These are phyloP conservation scores for Cyberlindnera sargentensis DNA, from an alignment of 805 yeast species.

Conservation along the genomic window DNA sequence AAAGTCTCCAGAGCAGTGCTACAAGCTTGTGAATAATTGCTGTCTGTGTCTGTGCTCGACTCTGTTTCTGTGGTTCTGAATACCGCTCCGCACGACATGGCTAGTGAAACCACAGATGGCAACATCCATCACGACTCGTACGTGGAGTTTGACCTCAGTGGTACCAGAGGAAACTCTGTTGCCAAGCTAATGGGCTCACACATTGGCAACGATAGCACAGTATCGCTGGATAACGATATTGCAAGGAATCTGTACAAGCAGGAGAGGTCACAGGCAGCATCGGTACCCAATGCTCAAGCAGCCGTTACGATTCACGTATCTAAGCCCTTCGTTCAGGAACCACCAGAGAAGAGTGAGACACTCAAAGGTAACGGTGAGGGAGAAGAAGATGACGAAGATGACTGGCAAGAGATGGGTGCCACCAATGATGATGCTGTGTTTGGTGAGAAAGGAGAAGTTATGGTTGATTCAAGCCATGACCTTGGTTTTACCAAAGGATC, in stretches of 20 bases:
- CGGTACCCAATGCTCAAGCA: not conserved
- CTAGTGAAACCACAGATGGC: too few relatives aligned
- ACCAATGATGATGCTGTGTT: slow-evolving; percentile 72
- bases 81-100: too few relatives aligned
- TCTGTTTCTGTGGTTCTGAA: too few relatives aligned
- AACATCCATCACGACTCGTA: slow-evolving; percentile 4
- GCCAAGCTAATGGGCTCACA: not conserved
- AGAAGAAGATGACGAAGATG: slow-evolving; percentile 31
- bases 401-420: slow-evolving; percentile 86
- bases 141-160: slow-evolving; percentile 30
- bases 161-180: not conserved
- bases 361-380: slow-evolving; percentile 10
- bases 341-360: not conserved
- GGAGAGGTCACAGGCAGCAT: not conserved
- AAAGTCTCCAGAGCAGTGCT: too few relatives aligned
- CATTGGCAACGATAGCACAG: slow-evolving; percentile 7
- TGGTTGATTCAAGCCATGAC: slow-evolving; percentile 19
- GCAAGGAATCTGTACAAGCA: slow-evolving; percentile 2
- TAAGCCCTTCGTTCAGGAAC: not conserved
- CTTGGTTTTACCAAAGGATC: not conserved
- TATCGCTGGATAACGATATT: slow-evolving; percentile 1
- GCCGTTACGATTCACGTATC: not conserved
- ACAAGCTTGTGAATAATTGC: too few relatives aligned
- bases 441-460: slow-evolving; percentile 68
- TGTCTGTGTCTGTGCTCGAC: too few relatives aligned